Conservation (phyloP, 441 rosid genomes). For the Corymbia citriodora region DNA sequence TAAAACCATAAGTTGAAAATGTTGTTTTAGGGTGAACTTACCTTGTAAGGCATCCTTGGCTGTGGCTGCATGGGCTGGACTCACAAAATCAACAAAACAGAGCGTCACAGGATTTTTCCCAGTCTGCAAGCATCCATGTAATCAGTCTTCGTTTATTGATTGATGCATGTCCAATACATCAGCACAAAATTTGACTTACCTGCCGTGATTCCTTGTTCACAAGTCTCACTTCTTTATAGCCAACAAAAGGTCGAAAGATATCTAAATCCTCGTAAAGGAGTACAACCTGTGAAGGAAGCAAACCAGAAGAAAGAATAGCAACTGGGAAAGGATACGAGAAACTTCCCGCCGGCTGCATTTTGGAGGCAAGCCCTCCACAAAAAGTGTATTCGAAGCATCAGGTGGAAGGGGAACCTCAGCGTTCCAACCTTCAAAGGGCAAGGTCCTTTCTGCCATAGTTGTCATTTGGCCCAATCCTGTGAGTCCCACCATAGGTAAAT, state of each 20-base stretch:
- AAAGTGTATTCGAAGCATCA: constrained; percentile 49
- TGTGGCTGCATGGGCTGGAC: constrained; percentile 66
- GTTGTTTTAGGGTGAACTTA: constrained; percentile 9
- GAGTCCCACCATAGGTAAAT: constrained; percentile 22
- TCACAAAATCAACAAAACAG: constrained; percentile 63
- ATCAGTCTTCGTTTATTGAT: background rate
- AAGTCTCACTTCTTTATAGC: constrained; percentile 67
- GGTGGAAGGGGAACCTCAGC: constrained; percentile 50
- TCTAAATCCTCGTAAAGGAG: constrained; percentile 36
- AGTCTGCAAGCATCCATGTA: constrained; percentile 28
- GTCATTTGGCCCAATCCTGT: constrained; percentile 32
- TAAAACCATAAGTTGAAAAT: background rate
- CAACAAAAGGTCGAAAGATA: constrained; percentile 69
- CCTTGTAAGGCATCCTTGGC: constrained; percentile 71
- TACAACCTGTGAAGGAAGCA: constrained; percentile 3
- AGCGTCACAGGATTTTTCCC: constrained; percentile 49
- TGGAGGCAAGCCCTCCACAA: constrained; percentile 64
- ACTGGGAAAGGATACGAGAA: constrained; percentile 48
- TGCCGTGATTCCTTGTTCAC: constrained; percentile 59
- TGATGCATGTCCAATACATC: background rate
- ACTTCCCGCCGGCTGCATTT: constrained; percentile 55
- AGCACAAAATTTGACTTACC: constrained; percentile 25
- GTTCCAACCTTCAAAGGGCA: constrained; percentile 38
- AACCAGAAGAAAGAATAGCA: background rate
- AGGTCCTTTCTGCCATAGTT: constrained; percentile 28